Conservation (phyloP, 768 basidiomycete species). For the Dioszegia crocea region DNA sequence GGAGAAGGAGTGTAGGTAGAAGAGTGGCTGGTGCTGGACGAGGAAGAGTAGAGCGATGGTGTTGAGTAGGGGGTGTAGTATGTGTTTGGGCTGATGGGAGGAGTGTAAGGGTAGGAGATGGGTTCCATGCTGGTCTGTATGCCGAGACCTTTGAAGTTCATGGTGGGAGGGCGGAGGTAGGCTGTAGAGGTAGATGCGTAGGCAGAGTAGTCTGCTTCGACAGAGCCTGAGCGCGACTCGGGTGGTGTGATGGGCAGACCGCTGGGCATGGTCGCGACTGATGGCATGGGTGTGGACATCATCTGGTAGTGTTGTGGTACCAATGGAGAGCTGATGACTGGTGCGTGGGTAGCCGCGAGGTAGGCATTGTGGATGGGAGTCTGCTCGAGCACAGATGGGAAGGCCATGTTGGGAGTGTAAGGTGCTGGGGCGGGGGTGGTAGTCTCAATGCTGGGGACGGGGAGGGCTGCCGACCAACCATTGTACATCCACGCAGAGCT, state of each 20-base stretch:
- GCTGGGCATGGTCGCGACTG: constrained; percentile 11
- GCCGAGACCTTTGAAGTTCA: constrained; percentile 12
- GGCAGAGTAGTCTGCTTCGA: constrained; percentile 12
- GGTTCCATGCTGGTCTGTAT: constrained; percentile 12
- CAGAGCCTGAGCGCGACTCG: constrained; percentile 9
- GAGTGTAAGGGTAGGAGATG: constrained; percentile 26
- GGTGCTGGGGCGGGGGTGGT: constrained; percentile 5
- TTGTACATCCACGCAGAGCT: constrained; percentile 40
- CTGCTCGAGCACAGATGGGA: constrained; percentile 41
- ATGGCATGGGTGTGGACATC: constrained; percentile 5
- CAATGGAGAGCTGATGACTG: not conserved
- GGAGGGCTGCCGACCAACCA: constrained; percentile 16
- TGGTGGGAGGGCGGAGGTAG: constrained; percentile 19
- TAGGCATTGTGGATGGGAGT: constrained; percentile 28
- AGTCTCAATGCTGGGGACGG: constrained; percentile 4
- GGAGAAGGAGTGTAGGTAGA: constrained; percentile 11
- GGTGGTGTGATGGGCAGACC: constrained; percentile 7
- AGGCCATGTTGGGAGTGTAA: not conserved
- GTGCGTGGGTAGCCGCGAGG: constrained; percentile 11
- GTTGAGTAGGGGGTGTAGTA: constrained; percentile 30
- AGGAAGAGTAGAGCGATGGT: constrained; percentile 23
- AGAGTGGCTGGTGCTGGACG: not conserved
- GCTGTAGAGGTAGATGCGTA: constrained; percentile 7
- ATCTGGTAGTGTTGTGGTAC: constrained; percentile 4
- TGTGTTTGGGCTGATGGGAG: constrained; percentile 9